These are phyloP conservation scores for Acanthamoeba sp. DNA, from an alignment of 208 protist genomes.

Conservation along the genomic window DNA sequence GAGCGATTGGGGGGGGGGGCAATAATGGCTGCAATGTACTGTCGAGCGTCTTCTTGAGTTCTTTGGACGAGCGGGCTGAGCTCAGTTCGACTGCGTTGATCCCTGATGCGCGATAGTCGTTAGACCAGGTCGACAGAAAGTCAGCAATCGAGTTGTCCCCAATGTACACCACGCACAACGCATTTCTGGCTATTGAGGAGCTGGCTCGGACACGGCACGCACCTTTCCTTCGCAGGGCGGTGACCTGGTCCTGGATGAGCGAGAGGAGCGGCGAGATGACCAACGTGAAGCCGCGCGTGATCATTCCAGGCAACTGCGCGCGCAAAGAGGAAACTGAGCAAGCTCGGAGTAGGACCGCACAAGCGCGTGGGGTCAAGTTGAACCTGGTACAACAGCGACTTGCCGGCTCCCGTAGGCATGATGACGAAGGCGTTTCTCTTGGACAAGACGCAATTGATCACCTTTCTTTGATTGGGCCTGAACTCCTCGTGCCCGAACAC, in stretches of 20 bases:
- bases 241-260: constrained; percentile 96
- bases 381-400: constrained; percentile 88
- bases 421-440: constrained; percentile 94
- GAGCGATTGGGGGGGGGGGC: no score
- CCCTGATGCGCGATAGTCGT: not conserved
- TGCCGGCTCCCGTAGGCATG: constrained; percentile 92
- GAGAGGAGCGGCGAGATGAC: constrained; percentile 96
- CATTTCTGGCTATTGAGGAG: not conserved
- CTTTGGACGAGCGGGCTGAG: not conserved
- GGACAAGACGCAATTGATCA: constrained; percentile 95
- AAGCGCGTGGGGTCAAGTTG: not conserved
- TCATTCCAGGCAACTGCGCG: constrained; percentile 88
- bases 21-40: no score
- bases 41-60: not conserved
- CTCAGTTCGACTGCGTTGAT: not conserved
- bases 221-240: not conserved
- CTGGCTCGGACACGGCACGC: not conserved
- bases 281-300: constrained; percentile 84
- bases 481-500: constrained; percentile 87
- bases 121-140: not conserved
- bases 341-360: not conserved
- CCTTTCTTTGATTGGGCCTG: constrained; percentile 94
- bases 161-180: no score
- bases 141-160: no score
- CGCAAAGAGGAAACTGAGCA: no score